These are phyloP conservation scores for Nemania sp. DNA, from an alignment of 2,329 filamentous ascomycete genomes.

Conservation along the genomic window DNA sequence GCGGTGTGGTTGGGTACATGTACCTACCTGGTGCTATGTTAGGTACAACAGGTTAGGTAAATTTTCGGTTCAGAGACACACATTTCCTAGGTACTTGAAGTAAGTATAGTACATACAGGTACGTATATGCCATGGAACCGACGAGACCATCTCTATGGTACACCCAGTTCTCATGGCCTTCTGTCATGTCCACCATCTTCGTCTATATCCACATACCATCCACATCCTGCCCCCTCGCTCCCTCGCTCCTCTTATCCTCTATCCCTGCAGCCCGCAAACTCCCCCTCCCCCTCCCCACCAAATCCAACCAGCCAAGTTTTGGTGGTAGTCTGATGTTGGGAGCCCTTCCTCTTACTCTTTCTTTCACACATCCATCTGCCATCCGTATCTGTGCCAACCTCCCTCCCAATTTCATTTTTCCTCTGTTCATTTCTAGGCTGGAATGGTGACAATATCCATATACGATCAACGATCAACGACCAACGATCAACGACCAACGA, in stretches of 20 bases:
- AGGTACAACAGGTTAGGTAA: background rate
- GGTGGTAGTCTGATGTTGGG: slow-evolving; percentile 18
- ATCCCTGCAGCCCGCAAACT: background rate
- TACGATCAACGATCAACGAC: background rate
- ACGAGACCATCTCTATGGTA: too few relatives aligned
- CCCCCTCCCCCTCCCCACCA: background rate
- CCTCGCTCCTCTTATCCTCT: background rate
- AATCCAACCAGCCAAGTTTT: slow-evolving; percentile 16
- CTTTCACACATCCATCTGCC: too few relatives aligned
- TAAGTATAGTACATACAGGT: background rate
- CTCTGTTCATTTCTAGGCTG: background rate
- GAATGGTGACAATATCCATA: background rate
- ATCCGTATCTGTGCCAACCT: background rate
- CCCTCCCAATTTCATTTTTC: background rate
- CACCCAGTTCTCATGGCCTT: background rate
- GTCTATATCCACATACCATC: background rate
- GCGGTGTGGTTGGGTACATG: too few relatives aligned
- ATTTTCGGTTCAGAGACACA: background rate
- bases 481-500: background rate
- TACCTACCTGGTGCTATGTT: too few relatives aligned
- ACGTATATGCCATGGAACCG: too few relatives aligned
- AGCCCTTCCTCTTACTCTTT: slow-evolving; percentile 7
- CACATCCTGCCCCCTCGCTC: background rate
- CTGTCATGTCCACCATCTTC: background rate
- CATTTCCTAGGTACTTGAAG: background rate